A percentile compares a stretch with the other conserved stretches of the same genome.
Conservation (phyloP, 805 yeast genomes). For the Starmerella etchellsii region DNA sequence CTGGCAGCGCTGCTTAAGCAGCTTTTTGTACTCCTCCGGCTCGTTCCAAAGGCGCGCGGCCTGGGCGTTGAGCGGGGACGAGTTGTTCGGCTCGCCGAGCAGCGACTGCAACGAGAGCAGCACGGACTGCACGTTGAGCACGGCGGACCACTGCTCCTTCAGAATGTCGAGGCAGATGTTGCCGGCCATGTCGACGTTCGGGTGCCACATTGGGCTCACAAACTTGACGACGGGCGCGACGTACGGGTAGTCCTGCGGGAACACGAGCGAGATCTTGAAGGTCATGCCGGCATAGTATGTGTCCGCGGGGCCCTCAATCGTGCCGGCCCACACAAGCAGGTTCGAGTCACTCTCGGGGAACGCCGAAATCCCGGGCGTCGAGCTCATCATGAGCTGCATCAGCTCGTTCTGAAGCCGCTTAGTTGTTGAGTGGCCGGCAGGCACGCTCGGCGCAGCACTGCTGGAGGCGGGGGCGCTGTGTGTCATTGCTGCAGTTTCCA, state of each 20-base stretch:
- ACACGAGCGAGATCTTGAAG: slow-evolving; percentile 38
- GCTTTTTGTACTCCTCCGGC: slow-evolving; percentile 32
- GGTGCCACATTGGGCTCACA: slow-evolving; percentile 51
- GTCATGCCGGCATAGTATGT: slow-evolving; percentile 44
- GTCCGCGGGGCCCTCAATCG: slow-evolving; percentile 44
- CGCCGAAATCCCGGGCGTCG: slow-evolving; percentile 41
- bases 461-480: neutral
- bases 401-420: slow-evolving; percentile 41
- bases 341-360: slow-evolving; percentile 43
- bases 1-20: slow-evolving; percentile 31
- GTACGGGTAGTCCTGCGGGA: slow-evolving; percentile 47
- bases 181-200: slow-evolving; percentile 53
- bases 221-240: slow-evolving; percentile 45
- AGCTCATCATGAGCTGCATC: slow-evolving; percentile 40
- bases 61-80: slow-evolving; percentile 41
- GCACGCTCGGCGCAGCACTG: slow-evolving; percentile 11
- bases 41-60: slow-evolving; percentile 47
- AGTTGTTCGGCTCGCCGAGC: slow-evolving; percentile 51
- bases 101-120: slow-evolving; percentile 45
- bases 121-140: slow-evolving; percentile 48
- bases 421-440: slow-evolving; percentile 37
- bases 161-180: slow-evolving; percentile 51
- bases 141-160: slow-evolving; percentile 54
- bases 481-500: slow-evolving; percentile 9
- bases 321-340: slow-evolving; percentile 44